Conservation (phyloP, 805 yeast genomes). For the Nakazawaea peltata region DNA sequence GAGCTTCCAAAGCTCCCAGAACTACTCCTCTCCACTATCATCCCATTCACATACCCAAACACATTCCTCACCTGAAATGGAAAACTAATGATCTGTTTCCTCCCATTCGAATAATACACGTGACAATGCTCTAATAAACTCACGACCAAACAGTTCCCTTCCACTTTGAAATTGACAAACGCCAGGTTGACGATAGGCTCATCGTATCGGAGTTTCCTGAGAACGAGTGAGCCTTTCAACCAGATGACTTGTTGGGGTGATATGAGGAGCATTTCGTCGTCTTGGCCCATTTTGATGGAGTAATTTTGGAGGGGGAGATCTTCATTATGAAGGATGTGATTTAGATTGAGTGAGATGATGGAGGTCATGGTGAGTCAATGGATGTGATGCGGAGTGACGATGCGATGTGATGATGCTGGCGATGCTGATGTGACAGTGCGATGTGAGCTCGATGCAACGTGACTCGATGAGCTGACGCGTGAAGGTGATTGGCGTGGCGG, state of each 20-base stretch:
- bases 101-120: conserved; percentile 55
- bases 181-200: conserved; percentile 48
- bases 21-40: conserved; percentile 47
- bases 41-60: conserved; percentile 59
- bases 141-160: conserved; percentile 44
- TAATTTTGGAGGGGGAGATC: conserved; percentile 7
- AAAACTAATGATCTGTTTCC: conserved; percentile 50
- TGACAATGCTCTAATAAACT: conserved; percentile 53
- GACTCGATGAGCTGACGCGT: too few relatives aligned
- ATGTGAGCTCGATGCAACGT: too few relatives aligned
- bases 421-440: background rate
- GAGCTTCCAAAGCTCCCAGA: too few relatives aligned
- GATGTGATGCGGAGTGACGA: background rate
- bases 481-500: too few relatives aligned
- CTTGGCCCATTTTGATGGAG: conserved; percentile 16
- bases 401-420: background rate
- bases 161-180: conserved; percentile 41
- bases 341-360: background rate
- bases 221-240: conserved; percentile 39
- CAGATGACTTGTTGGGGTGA: conserved; percentile 34
- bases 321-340: background rate
- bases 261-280: conserved; percentile 27
- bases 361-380: background rate
- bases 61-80: conserved; percentile 62
- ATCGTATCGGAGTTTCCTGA: conserved; percentile 41